Conservation (phyloP, 345 rosid species). For the Hibiscus tridactylites region DNA sequence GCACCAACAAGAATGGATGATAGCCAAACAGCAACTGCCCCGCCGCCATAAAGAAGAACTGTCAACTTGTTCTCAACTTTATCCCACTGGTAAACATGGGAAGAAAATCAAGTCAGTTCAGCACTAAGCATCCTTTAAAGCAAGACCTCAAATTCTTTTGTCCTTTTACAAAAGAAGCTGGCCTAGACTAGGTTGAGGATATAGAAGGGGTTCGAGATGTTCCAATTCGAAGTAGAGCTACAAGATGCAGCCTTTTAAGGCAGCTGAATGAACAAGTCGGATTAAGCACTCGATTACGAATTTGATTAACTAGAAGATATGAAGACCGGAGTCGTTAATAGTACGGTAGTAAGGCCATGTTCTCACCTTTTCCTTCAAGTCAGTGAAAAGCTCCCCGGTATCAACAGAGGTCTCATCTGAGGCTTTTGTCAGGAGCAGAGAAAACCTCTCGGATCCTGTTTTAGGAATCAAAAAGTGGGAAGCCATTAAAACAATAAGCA, state of each 20-base stretch:
- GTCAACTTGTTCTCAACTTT: neutral
- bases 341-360: neutral
- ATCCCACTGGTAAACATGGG: neutral
- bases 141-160: neutral
- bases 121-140: neutral
- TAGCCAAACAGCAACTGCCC: neutral
- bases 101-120: conserved; percentile 9
- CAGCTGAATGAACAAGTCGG: neutral
- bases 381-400: conserved; percentile 61
- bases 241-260: neutral
- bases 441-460: conserved; percentile 43
- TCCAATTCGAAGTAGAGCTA: too few species aligned
- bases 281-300: neutral
- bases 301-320: neutral
- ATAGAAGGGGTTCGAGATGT: too few species aligned
- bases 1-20: neutral
- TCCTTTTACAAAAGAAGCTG: too few species aligned
- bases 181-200: too few species aligned
- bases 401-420: conserved; percentile 58
- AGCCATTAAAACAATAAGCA: neutral
- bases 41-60: neutral
- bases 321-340: neutral
- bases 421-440: conserved; percentile 50
- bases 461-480: neutral
- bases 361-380: conserved; percentile 19